Base-by-base conservation (phyloP, 2,329 filamentous ascomycete species). In the Ciborinia camelliae region DNA sequence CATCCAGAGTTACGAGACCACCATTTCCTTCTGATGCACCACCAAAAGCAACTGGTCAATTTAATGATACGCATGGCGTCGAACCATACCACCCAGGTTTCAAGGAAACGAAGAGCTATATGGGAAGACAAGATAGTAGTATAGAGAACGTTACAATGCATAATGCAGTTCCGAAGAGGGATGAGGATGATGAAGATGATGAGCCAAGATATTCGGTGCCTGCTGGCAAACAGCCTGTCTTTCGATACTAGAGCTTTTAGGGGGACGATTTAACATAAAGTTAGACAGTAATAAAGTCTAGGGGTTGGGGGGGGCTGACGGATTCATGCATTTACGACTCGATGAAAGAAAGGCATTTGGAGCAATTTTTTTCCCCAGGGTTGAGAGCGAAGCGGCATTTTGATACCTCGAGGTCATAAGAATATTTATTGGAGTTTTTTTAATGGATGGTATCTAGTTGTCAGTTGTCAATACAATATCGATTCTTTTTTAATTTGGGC, bases 51-150 rank as follows among this genome's bases (percentile, higher is more conserved):
- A 70, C 70, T 23, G 69, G 70, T 9, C 70, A 73, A 51, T 75
- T 74, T 51, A 70, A 73, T 47, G 73, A 74, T 39, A 62, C 63
- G 12, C 50, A 72, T 18, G 73, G 71, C 20, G 67, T 74, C 45
- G 74, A 76, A 60, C 74, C 74, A n/a, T 76, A 75, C 59, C 74
- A 76, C 62, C 74, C 74, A 9, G 74, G 73, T 6, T 76, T 75
- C 37, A 66, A 67, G 47, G 68, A 71, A 43, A 72, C 70, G 10
- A 66, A 68, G 53, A 72, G 71, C 52, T 72, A 71, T 64, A 55
- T 67, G 9, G 70, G 66, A 12, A 70, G 72, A 64, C 71, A 74
- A 32, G 69, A 73, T 47, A 72, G 70, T 61, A 63, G 67, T 4
- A 57, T 66, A 9, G 68, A 62, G 1, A 69, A 71, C 26, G 55